phyloP scores from a whole-genome alignment of 2,329 filamentous ascomycete species.

The Aspergillus sp. region DNA sequence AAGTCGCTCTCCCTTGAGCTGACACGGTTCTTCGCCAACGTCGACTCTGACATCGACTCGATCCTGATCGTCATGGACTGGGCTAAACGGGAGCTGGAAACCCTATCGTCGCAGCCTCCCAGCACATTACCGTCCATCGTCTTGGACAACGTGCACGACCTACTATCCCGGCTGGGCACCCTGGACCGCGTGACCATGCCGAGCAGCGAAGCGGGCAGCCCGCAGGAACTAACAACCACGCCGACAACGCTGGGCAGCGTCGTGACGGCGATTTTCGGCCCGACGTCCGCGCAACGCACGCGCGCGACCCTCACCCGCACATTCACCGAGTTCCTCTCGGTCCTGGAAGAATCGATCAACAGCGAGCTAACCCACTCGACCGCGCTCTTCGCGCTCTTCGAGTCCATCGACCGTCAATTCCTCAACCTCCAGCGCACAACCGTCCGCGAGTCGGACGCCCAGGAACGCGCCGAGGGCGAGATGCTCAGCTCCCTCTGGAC shows the following conservation, averaged over 20 bases:
- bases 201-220: conserved; percentile 9
- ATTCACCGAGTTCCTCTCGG: conserved; percentile 76
- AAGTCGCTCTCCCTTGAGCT: conserved; percentile 77
- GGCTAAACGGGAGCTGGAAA: conserved; percentile 74
- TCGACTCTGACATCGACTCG: conserved; percentile 85
- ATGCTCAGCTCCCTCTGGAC: conserved; percentile 80
- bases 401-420: conserved; percentile 83
- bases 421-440: conserved; percentile 78
- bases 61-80: conserved; percentile 95
- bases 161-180: conserved; percentile 51
- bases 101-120: conserved; percentile 53
- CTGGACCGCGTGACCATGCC: conserved; percentile 30
- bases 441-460: conserved; percentile 68
- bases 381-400: conserved; percentile 78
- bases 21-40: conserved; percentile 84
- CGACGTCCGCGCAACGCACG: conserved; percentile 70
- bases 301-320: conserved; percentile 72
- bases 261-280: conserved; percentile 65
- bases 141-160: conserved; percentile 73
- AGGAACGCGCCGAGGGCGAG: conserved; percentile 72
- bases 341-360: conserved; percentile 81
- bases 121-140: conserved; percentile 57
- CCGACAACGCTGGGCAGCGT: conserved; percentile 62
- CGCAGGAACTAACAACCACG: conserved; percentile 20
- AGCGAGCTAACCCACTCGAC: conserved; percentile 73